These are phyloP conservation scores for Wickerhamomyces alni DNA, from an alignment of 805 yeast species.

Conservation along the genomic window DNA sequence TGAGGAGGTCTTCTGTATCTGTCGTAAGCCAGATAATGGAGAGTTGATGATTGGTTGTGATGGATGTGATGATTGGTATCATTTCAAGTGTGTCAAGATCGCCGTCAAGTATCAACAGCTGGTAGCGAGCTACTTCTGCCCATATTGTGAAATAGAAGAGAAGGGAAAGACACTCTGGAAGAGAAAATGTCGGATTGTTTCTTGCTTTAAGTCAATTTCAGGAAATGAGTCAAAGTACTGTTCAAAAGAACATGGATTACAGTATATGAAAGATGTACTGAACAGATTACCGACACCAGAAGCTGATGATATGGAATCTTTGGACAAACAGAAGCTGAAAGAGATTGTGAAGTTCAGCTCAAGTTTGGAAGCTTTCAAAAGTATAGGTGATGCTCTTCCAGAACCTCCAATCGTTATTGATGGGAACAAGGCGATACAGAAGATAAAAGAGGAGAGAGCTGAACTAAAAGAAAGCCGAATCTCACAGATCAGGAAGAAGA, in stretches of 20 bases:
- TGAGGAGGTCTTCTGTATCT: conserved; percentile 69
- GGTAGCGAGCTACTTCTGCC: conserved; percentile 64
- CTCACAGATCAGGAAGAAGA: conserved; percentile 8
- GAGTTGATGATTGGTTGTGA: conserved; percentile 91
- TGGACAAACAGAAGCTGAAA: conserved; percentile 6
- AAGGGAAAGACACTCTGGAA: conserved; percentile 59
- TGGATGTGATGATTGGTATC: conserved; percentile 94
- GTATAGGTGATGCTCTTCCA: conserved; percentile 38
- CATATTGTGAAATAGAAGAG: conserved; percentile 51
- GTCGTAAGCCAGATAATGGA: conserved; percentile 74
- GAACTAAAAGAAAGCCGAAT: conserved; percentile 1
- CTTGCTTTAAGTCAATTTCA: conserved; percentile 50
- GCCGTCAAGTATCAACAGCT: conserved; percentile 44
- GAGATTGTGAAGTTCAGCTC: conserved; percentile 9
- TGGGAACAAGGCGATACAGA: conserved; percentile 7
- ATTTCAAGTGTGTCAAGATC: conserved; percentile 69
- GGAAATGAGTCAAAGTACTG: conserved; percentile 62
- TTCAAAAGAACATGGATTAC: conserved; percentile 59
- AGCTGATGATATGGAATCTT: background rate
- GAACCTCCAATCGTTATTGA: conserved; percentile 26
- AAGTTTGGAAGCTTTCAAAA: conserved; percentile 17
- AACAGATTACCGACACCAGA: conserved; percentile 1
- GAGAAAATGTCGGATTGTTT: conserved; percentile 59
- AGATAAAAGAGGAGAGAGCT: background rate
- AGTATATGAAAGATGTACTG: conserved; percentile 8